These are phyloP conservation scores for Guyanaporus albipodus DNA, from an alignment of 768 basidiomycete species.

Conservation along the genomic window DNA sequence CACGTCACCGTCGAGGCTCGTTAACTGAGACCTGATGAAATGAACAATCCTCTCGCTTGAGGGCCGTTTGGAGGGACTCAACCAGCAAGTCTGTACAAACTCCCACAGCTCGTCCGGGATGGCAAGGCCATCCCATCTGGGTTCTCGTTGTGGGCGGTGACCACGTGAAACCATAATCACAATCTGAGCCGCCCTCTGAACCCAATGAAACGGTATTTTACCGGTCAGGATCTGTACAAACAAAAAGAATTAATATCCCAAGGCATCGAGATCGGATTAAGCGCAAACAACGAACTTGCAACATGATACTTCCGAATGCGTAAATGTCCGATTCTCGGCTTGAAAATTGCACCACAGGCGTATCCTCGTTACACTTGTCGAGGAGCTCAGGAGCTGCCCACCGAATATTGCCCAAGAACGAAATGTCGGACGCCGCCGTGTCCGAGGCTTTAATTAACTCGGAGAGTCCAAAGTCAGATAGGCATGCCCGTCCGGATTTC, in stretches of 20 bases:
- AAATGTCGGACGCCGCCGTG: background rate
- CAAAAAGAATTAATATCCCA: background rate
- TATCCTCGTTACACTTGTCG: background rate
- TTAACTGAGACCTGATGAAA: constrained; percentile 14
- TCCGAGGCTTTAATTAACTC: constrained; percentile 10
- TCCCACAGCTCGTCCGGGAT: constrained; percentile 24
- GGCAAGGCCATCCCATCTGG: constrained; percentile 18
- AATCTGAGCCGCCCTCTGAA: constrained; percentile 21
- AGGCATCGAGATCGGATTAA: background rate
- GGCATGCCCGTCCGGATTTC: constrained; percentile 8
- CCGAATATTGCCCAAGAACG: constrained; percentile 25
- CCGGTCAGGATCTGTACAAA: constrained; percentile 19
- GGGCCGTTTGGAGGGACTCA: constrained; percentile 14
- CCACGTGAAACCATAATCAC: constrained; percentile 19
- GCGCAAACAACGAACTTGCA: constrained; percentile 17
- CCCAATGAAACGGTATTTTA: constrained; percentile 21
- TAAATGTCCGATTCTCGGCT: constrained; percentile 23
- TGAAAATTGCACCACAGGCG: constrained; percentile 2
- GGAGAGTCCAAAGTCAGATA: constrained; percentile 34
- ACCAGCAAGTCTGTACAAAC: constrained; percentile 25
- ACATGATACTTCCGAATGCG: constrained; percentile 29
- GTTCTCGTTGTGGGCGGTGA: constrained; percentile 6
- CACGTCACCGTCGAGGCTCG: background rate
- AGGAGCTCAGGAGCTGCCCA: constrained; percentile 31
- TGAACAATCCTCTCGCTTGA: constrained; percentile 4